Evolutionary conservation across 495 filamentous ascomycete species (phyloP).

Genomic region (Aspergillus conjunctus): DNA sequence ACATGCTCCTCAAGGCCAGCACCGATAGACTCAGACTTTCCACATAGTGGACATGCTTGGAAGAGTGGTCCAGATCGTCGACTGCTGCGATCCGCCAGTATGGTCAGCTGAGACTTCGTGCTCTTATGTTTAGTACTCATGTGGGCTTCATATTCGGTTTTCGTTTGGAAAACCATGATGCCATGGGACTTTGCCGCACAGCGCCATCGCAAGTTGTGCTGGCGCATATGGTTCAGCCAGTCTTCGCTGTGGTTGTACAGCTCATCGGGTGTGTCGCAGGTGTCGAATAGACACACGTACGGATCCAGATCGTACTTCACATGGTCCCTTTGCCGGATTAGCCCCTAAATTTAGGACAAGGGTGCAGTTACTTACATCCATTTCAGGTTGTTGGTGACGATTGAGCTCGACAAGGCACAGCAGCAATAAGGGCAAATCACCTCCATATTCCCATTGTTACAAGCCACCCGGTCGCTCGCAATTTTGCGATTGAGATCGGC

Average conservation of each 20-base stretch:
- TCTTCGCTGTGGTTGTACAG: slow-evolving; percentile 17
- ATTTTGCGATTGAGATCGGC: background rate
- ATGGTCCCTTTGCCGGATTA: slow-evolving; percentile 11
- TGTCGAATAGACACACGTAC: slow-evolving; percentile 15
- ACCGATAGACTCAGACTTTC: background rate
- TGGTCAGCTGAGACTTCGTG: background rate
- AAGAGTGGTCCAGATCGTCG: slow-evolving; percentile 15
- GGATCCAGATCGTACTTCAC: slow-evolving; percentile 19
- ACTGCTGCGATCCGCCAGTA: slow-evolving; percentile 6
- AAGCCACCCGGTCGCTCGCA: background rate
- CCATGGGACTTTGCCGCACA: slow-evolving; percentile 14
- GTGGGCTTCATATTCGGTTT: slow-evolving; percentile 8
- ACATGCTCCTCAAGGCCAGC: slow-evolving; percentile 7
- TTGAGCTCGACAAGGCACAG: slow-evolving; percentile 12
- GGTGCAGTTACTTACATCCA: slow-evolving; percentile 17
- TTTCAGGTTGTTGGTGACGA: slow-evolving; percentile 5
- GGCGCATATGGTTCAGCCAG: slow-evolving; percentile 17
- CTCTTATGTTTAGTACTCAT: slow-evolving; percentile 12
- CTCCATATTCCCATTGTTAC: slow-evolving; percentile 16
- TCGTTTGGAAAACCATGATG: slow-evolving; percentile 4
- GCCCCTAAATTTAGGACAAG: background rate
- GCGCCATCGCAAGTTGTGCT: slow-evolving; percentile 9
- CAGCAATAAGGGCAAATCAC: slow-evolving; percentile 18
- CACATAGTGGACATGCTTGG: slow-evolving; percentile 15
- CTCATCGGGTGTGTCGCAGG: slow-evolving; percentile 7